Evolutionary conservation across 306 rosid species (phyloP), one percentile per base, ranked within the genome.

Genomic region (Vachellia pachyceras): DNA sequence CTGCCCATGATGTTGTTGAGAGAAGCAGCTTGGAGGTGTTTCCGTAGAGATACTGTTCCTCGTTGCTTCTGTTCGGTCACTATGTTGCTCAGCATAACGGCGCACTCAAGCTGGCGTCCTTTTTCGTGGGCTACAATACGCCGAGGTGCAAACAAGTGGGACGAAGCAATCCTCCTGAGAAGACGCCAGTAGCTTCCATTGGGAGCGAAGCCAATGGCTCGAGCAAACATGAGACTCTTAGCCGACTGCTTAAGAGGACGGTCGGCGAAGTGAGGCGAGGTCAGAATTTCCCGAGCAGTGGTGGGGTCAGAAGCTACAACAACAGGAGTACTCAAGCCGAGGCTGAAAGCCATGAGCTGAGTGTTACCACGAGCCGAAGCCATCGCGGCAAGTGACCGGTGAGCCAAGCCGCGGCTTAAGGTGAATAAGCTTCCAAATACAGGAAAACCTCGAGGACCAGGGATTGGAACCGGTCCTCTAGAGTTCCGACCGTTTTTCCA

Each of bases 171-270:
- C 40, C 80, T 71, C 15, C 91, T 69, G 0, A 90, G 77, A 3
- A 87, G 88, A 6, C 89, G 84, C 93, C 93, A 89, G 77, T 89
- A 89, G 2, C 82, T 60, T 0, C 91, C 91, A 57, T 84, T 89
- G 3, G 93, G 91, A 5, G 93, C 93, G 54, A 89, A 89, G 61
- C 93, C 93, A 14, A 89, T 87, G 78, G 93, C 93, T 36, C 89
- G 91, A 23, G 63, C 40, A 73, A 89, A 89, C 88, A 85, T 85
- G 0, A 89, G 84, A 42, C 80, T 83, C 78, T 77, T 81, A 0
- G 93, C 93, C 1, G 93, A 89, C 49, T 83, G 89, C 72, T 89
- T 89, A 0, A 89, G 18, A 0, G 93, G 93, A 3, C 93, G 86
- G 64, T 89, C 87, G 1, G 93, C 93, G 13, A 89, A 87, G 84